Percentiles rank a stretch among this genome's conserved stretches.
These are phyloP conservation scores for Dipodascus albidus DNA, from an alignment of 805 yeast genomes.

Conservation along the genomic window DNA sequence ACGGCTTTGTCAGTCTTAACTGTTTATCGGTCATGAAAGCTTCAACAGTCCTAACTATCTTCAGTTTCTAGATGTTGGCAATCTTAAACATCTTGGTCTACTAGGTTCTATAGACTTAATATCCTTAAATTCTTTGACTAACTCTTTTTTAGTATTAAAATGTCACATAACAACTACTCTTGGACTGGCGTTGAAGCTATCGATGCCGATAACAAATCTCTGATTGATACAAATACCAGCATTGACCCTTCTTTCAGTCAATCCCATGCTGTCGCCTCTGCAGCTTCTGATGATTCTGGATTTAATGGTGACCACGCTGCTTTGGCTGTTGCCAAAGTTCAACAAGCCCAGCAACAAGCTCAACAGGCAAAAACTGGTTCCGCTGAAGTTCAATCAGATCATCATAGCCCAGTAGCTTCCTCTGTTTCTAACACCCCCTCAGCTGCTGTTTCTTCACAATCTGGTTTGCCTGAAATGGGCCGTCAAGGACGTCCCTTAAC, in stretches of 20 bases:
- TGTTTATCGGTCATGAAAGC: no score
- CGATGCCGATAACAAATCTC: not conserved
- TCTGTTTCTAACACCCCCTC: not conserved
- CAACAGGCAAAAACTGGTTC: not conserved
- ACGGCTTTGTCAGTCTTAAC: no score
- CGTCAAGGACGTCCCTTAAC: slow-evolving; percentile 34
- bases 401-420: not conserved
- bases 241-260: not conserved
- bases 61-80: no score
- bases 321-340: not conserved
- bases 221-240: not conserved
- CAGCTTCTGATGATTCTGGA: not conserved
- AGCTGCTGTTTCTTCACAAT: not conserved
- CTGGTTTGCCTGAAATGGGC: not conserved
- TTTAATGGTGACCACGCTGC: not conserved
- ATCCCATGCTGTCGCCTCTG: not conserved
- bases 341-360: not conserved
- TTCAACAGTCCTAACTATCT: no score
- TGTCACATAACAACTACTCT: not conserved
- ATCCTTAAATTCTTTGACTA: no score
- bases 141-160: no score
- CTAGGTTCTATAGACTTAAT: no score
- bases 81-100: no score
- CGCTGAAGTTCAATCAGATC: not conserved
- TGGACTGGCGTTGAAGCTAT: slow-evolving; percentile 1